phyloP scores from a whole-genome alignment of 768 basidiomycete species.

The Trametes sanguinea region DNA sequence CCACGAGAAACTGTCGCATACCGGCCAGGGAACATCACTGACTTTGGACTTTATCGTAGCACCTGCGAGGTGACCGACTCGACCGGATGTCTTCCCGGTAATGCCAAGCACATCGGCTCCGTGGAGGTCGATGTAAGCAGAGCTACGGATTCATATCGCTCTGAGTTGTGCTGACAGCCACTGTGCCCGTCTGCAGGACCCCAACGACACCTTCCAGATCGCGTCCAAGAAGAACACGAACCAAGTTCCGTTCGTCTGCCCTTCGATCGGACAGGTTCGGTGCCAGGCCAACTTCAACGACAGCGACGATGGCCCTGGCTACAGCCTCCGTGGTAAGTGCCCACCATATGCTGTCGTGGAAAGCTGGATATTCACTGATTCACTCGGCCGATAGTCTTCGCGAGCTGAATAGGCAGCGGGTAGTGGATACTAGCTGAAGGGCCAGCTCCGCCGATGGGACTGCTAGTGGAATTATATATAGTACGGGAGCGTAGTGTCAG shows the following conservation, averaged over 20 bases:
- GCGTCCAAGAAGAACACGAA: conserved; percentile 6
- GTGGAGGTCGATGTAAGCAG: conserved; percentile 10
- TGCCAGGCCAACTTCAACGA: conserved; percentile 22
- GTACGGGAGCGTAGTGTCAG: too few species aligned
- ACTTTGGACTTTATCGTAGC: background rate
- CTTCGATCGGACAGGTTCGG: conserved; percentile 6
- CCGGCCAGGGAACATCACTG: background rate
- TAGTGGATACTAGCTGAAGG: too few species aligned
- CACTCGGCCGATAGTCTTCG: too few species aligned
- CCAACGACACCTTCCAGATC: conserved; percentile 10
- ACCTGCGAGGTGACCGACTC: conserved; percentile 13
- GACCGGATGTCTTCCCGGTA: conserved; percentile 4
- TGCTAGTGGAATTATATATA: too few species aligned
- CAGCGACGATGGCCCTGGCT: conserved; percentile 15
- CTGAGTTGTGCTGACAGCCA: background rate
- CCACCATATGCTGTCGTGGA: too few species aligned
- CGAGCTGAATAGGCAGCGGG: too few species aligned
- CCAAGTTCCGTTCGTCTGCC: conserved; percentile 12
- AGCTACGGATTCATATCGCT: too few species aligned
- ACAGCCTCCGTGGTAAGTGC: conserved; percentile 14
- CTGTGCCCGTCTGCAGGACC: background rate
- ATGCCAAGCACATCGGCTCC: conserved; percentile 3
- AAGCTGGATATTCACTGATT: too few species aligned
- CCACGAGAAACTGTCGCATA: background rate
- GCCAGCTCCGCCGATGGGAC: too few species aligned